These are phyloP conservation scores for Gossypioides kirkii DNA, from an alignment of 345 rosid genomes.

Conservation along the genomic window DNA sequence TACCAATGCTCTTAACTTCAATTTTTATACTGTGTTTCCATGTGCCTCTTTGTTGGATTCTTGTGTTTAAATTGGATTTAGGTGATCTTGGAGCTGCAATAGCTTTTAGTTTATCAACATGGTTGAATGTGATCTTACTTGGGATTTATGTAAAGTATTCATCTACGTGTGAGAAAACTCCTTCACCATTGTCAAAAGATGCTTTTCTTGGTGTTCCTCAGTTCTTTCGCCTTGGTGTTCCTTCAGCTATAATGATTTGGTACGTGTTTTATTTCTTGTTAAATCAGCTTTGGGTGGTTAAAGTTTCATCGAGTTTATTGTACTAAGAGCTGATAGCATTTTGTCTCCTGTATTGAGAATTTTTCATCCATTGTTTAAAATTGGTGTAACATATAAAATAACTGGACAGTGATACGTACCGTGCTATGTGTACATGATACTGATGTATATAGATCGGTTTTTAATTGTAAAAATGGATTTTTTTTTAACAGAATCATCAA, in stretches of 20 bases:
- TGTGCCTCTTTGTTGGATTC: conserved; percentile 32
- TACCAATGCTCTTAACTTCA: conserved; percentile 32
- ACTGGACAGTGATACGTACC: fast-evolving
- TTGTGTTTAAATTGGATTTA: conserved; percentile 26
- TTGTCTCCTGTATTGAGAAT: too few relatives aligned
- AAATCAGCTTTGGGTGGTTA: not conserved
- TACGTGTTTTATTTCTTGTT: not conserved
- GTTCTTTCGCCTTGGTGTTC: conserved; percentile 30
- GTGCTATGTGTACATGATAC: too few relatives aligned
- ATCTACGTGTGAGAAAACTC: conserved; percentile 29
- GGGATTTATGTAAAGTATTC: conserved; percentile 29
- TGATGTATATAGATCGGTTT: too few relatives aligned
- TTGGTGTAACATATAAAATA: too few relatives aligned
- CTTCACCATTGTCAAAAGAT: not conserved
- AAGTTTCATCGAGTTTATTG: too few relatives aligned
- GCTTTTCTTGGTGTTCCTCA: conserved; percentile 18
- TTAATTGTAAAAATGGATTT: too few relatives aligned
- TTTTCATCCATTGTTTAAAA: too few relatives aligned
- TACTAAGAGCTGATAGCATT: too few relatives aligned
- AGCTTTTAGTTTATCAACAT: conserved; percentile 29
- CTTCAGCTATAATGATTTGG: conserved; percentile 42
- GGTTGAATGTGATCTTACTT: conserved; percentile 34
- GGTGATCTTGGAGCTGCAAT: conserved; percentile 34
- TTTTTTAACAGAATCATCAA: too few relatives aligned
- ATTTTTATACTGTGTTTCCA: conserved; percentile 23